Conservation (phyloP, 2,329 filamentous ascomycete species). For the Epichloe uncinata region DNA sequence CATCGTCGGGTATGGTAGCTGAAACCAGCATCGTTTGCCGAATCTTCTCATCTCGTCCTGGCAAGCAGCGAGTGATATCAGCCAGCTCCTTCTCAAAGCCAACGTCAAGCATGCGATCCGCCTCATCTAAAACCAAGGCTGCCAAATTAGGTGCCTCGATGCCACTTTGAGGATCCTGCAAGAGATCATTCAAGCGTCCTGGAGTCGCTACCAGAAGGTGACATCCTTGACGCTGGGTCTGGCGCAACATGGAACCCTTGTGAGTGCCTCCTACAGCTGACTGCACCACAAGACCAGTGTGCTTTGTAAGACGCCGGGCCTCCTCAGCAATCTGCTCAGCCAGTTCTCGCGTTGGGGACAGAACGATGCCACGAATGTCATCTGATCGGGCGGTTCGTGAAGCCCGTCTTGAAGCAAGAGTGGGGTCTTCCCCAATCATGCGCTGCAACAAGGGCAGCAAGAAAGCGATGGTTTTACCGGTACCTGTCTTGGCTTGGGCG, state of each 20-base stretch:
- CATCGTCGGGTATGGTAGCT: constrained; percentile 76
- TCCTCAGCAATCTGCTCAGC: constrained; percentile 72
- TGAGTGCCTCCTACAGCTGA: constrained; percentile 86
- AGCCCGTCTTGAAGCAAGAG: constrained; percentile 36
- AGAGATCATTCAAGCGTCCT: constrained; percentile 71
- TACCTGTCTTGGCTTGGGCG: constrained; percentile 92
- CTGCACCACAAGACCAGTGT: constrained; percentile 54
- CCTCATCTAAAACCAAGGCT: constrained; percentile 90
- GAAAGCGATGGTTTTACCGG: constrained; percentile 92
- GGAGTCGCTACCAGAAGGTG: constrained; percentile 86
- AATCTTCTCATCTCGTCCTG: constrained; percentile 45
- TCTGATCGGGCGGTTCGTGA: constrained; percentile 27
- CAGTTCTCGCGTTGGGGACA: constrained; percentile 71
- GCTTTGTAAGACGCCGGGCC: constrained; percentile 50
- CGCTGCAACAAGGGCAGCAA: constrained; percentile 74
- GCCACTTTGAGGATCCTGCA: constrained; percentile 49
- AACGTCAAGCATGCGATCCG: constrained; percentile 96
- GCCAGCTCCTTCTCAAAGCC: constrained; percentile 58
- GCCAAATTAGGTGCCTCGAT: constrained; percentile 69
- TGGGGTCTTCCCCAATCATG: constrained; percentile 52
- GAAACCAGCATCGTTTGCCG: constrained; percentile 93
- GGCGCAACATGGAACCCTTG: constrained; percentile 53
- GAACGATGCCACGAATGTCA: constrained; percentile 56
- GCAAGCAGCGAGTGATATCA: constrained; percentile 48
- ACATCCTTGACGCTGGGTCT: constrained; percentile 63